Conservation (phyloP, 108 stramenopile genomes). For the Skeletonema grethae region DNA sequence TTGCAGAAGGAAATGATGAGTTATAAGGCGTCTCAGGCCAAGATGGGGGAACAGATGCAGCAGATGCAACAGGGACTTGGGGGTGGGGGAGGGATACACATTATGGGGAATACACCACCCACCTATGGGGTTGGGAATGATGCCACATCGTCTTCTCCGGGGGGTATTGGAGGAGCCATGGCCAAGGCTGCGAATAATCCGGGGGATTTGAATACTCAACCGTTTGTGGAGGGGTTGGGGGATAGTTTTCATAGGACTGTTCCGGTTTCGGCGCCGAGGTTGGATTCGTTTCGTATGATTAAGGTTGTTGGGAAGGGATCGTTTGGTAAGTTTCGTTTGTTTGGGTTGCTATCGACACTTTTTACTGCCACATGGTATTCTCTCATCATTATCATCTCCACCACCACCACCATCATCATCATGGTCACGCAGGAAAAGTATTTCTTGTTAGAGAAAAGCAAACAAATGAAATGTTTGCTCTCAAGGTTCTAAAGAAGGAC, state of each 20-base stretch:
- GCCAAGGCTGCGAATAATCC: slow-evolving; percentile 45
- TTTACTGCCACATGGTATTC: background rate
- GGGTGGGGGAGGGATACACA: slow-evolving; percentile 9
- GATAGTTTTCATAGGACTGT: slow-evolving; percentile 64
- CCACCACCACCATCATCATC: too few species aligned
- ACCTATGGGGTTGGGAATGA: background rate
- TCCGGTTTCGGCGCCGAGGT: slow-evolving; percentile 69
- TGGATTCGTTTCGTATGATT: slow-evolving; percentile 89
- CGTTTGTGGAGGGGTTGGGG: slow-evolving; percentile 48
- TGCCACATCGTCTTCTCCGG: slow-evolving; percentile 17
- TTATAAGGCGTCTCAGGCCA: slow-evolving; percentile 20
- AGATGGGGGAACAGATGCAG: slow-evolving; percentile 28
- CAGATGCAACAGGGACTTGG: slow-evolving; percentile 1
- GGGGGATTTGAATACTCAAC: slow-evolving; percentile 6
- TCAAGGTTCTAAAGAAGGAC: slow-evolving; percentile 95
- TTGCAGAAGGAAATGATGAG: slow-evolving; percentile 69
- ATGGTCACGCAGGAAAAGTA: slow-evolving; percentile 72
- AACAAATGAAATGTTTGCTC: slow-evolving; percentile 85
- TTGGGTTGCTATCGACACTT: background rate
- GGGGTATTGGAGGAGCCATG: slow-evolving; percentile 83
- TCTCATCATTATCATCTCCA: background rate
- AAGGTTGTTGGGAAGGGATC: slow-evolving; percentile 94
- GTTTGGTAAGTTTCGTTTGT: slow-evolving; percentile 73
- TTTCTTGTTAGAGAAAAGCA: slow-evolving; percentile 85
- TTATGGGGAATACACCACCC: slow-evolving; percentile 10